These are phyloP conservation scores for Magnolia kwangsiensis DNA, from an alignment of 164 flowering plant species.

Conservation along the genomic window DNA sequence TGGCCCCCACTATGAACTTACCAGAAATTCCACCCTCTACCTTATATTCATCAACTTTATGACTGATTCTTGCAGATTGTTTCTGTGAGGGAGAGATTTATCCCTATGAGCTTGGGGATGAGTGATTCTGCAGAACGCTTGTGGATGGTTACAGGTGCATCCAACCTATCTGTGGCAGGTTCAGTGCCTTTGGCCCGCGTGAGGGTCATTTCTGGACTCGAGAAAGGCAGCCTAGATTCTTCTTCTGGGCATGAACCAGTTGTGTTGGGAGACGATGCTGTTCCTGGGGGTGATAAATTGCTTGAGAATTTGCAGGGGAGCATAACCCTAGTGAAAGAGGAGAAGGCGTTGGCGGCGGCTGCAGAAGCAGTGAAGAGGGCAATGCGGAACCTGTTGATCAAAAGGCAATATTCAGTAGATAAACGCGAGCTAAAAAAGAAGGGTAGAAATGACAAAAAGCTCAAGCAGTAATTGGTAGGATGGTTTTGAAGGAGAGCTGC, in stretches of 20 bases:
- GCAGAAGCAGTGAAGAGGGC: conserved; percentile 78
- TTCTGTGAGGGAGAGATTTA: conserved; percentile 40
- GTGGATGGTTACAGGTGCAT: conserved; percentile 88
- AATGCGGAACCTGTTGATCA: conserved; percentile 67
- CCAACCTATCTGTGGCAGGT: conserved; percentile 37
- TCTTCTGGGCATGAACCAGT: conserved; percentile 20
- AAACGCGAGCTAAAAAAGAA: conserved; percentile 72
- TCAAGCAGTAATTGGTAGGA: conserved; percentile 24
- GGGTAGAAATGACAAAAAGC: conserved; percentile 73
- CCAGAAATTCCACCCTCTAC: background rate
- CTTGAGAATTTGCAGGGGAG: conserved; percentile 75
- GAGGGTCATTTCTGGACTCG: conserved; percentile 46
- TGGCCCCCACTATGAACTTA: background rate
- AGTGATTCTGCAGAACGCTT: conserved; percentile 37
- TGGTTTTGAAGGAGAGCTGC: background rate
- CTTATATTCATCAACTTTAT: background rate
- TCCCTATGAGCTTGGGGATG: conserved; percentile 65
- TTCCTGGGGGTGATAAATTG: conserved; percentile 66
- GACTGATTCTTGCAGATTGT: conserved; percentile 47
- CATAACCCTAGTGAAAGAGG: conserved; percentile 39
- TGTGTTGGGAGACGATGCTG: conserved; percentile 47
- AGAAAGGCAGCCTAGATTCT: conserved; percentile 17
- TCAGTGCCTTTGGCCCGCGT: conserved; percentile 50
- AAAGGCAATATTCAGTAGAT: conserved; percentile 67
- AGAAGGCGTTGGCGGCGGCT: conserved; percentile 43